phyloP scores from a whole-genome alignment of 352 stramenopile species.

The Globisporangium echinulatum region DNA sequence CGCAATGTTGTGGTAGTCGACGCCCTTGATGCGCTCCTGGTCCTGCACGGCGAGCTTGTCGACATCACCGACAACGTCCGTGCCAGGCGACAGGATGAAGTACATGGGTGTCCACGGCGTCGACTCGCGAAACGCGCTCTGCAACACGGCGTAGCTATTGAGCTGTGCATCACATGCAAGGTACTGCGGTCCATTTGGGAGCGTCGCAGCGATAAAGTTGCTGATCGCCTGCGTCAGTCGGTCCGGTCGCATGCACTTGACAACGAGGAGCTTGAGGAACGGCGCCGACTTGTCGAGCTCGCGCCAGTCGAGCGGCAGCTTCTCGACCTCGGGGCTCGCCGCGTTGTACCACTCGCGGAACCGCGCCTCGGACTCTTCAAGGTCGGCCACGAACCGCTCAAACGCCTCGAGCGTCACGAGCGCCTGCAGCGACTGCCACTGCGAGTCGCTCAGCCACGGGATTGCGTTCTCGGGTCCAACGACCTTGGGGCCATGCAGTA shows the following conservation, averaged over 20 bases:
- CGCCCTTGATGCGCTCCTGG: conserved; percentile 88
- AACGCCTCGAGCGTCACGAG: conserved; percentile 79
- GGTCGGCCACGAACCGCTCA: conserved; percentile 77
- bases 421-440: conserved; percentile 80
- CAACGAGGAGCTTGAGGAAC: conserved; percentile 92
- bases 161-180: conserved; percentile 86
- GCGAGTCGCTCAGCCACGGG: conserved; percentile 76
- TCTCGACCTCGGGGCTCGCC: conserved; percentile 78
- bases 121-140: conserved; percentile 91
- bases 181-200: conserved; percentile 79
- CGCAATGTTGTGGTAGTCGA: conserved; percentile 95
- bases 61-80: conserved; percentile 94
- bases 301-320: conserved; percentile 88
- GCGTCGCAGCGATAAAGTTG: conserved; percentile 86
- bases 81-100: conserved; percentile 95
- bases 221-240: conserved; percentile 90
- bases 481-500: conserved; percentile 69
- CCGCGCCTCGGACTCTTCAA: conserved; percentile 85
- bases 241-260: conserved; percentile 92
- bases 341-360: conserved; percentile 92
- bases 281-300: conserved; percentile 87
- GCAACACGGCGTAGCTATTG: conserved; percentile 93
- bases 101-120: conserved; percentile 95
- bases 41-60: conserved; percentile 92
- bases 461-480: conserved; percentile 69